Base-by-base conservation (phyloP, 805 yeast species). In the Kuraishia piskuri region DNA sequence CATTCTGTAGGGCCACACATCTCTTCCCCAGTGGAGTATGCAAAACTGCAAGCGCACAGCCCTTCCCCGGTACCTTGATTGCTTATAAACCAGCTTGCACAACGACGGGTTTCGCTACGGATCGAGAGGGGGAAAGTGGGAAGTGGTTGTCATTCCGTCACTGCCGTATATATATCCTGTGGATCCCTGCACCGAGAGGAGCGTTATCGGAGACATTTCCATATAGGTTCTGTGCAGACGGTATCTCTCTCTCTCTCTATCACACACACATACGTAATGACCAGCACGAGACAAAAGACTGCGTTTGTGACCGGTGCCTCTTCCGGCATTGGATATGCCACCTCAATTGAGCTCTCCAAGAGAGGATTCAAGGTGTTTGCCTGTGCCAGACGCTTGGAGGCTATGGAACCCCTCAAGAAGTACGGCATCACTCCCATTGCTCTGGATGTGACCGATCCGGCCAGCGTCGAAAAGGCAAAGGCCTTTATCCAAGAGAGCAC, bases 321-420 rank as follows among this genome's bases (percentile, higher is more conserved):
- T 0, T 73, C 80, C 0, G 86, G 87, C 17, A 82, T 82, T 52
- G 87, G 87, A 0, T 74, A 67, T 55, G 72, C 70, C 21, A 57
- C 79, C 5, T 74, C 82, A 6, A 57, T 64, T 20, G 79, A 76
- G 56, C 68, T 82, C 47, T 69, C 74, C 22, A 55, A 62, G 21
- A 67, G 70, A 17, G 79, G 78, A 0, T 77, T 70, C 58, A 69
- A 71, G 55, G 90, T 87, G 0, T 86, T 79, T 62, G 91, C 91
- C 0, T 83, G 87, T 54, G 90, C 94, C 2, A 74, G 95, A 64
- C 76, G 90, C 58, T 60, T 79, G 31, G 83, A 74, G 50, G 79
- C 79, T 2, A 83, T 88, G 84, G 73, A 76, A 45, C 73, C 75
- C 6, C 68, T 84, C 55, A 67, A 69, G 21, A 61, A 73, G n/a